A percentile compares a stretch with the other conserved stretches of the same genome.
phyloP scores from a whole-genome alignment of 2,329 filamentous ascomycete species.

The Corinectria fuckeliana region DNA sequence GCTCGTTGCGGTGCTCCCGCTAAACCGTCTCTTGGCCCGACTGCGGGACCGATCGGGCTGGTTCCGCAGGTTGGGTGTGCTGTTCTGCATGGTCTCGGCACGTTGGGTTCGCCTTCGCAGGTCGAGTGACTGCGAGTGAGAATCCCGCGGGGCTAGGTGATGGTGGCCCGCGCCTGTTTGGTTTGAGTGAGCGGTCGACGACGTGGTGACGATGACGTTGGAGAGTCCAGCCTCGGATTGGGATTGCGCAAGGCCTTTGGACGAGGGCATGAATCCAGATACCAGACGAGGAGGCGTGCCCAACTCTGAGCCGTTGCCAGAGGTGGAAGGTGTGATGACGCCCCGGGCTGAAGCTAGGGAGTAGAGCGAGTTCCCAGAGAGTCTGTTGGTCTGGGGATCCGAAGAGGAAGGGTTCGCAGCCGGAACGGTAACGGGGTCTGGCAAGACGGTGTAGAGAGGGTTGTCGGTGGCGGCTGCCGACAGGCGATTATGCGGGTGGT shows the following conservation, averaged over 20 bases:
- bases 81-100: conserved; percentile 43
- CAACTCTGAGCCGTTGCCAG: conserved; percentile 60
- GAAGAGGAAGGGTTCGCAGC: conserved; percentile 56
- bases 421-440: conserved; percentile 57
- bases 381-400: conserved; percentile 65
- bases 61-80: conserved; percentile 46
- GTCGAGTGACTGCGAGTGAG: conserved; percentile 50
- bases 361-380: conserved; percentile 77
- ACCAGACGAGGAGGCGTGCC: conserved; percentile 50
- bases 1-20: conserved; percentile 81
- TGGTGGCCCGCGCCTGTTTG: conserved; percentile 53
- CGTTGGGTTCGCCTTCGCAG: conserved; percentile 53
- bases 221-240: conserved; percentile 60
- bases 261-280: conserved; percentile 55
- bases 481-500: conserved; percentile 54
- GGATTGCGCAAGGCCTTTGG: conserved; percentile 48
- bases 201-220: conserved; percentile 61
- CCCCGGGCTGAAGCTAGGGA: conserved; percentile 69
- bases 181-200: conserved; percentile 48
- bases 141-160: conserved; percentile 54
- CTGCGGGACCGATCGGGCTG: conserved; percentile 69
- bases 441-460: conserved; percentile 45
- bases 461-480: conserved; percentile 37
- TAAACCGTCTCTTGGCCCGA: conserved; percentile 75
- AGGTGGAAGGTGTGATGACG: conserved; percentile 55